Base-by-base conservation (phyloP, 257 asterid species). In the Lycium ferocissimum region DNA sequence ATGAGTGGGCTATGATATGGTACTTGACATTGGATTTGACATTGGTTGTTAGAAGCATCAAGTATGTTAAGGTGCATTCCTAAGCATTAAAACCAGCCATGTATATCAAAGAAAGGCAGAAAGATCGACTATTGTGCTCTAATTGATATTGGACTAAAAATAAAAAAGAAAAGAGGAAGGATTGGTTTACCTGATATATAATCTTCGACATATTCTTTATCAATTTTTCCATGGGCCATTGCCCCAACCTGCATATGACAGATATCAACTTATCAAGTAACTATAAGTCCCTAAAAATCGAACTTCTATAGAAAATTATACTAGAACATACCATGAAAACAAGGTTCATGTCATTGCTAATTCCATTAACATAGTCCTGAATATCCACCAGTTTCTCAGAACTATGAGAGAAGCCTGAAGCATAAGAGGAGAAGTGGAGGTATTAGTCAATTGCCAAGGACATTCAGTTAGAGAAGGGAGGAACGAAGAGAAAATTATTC, bases 161-260 rank as follows among this genome's bases (percentile, higher is more conserved):
- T 73, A 26, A 26, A 26, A 26, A 26, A 26, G 33, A 26, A 70
- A 61, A 80, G 66, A 13, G 22, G 66, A 82, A 72, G 56, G 37
- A 76, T 63, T 71, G 22, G 78, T 92, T 87, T 91, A 95, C 98
- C 86, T 83, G 99, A 95, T 76, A 95, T 13, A 87, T 87, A 93
- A 80, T 93, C 99, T 67, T 94, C 97, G 0, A 93, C 95, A 63
- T 93, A 87, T 37, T 92, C 95, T 35, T 85, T 91, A 2, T 92
- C 97, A 85, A 94, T 92, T 92, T 93, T 96, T 38, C 98, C 99
- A 89, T 91, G 95, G 83, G 97, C 87, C 99, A 96, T 95, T 80
- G 97, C 98, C 73, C 98, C 96, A 78, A 96, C 92, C 99, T 95
- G 87, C 80, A 86, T 22, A 85, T 69, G 65, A 51, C 65, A 78